Percentiles rank a stretch among this genome's conserved stretches.
Conservation (phyloP, 2,329 filamentous ascomycete genomes). For the Fusarium sp. region DNA sequence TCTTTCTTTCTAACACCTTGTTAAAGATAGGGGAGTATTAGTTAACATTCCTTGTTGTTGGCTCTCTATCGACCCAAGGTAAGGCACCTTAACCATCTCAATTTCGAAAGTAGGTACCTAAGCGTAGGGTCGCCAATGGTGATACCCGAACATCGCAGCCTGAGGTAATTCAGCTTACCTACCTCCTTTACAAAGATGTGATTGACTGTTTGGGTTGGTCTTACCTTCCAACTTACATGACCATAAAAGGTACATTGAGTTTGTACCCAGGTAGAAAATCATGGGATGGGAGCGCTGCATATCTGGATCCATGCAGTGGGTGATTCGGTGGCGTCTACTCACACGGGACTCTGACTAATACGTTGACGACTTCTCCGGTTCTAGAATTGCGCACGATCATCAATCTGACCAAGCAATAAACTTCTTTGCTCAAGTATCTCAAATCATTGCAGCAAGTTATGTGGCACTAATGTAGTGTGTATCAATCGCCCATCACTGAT, state of each 20-base stretch:
- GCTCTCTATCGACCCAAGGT: not conserved
- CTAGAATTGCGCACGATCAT: constrained; percentile 29
- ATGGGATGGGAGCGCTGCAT: not conserved
- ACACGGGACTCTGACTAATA: constrained; percentile 29
- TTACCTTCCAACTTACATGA: not conserved
- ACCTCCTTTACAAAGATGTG: not conserved
- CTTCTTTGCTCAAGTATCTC: constrained; percentile 14
- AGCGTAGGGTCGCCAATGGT: not conserved
- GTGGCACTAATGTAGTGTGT: constrained; percentile 5
- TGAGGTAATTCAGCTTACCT: constrained; percentile 4
- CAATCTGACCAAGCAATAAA: constrained; percentile 4
- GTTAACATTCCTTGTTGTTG: not conserved
- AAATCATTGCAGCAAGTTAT: constrained; percentile 29
- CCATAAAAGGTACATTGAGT: not conserved
- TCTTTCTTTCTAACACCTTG: not conserved
- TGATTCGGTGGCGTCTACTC: constrained; percentile 10
- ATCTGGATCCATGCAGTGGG: not conserved
- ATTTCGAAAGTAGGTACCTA: not conserved
- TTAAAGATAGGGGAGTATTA: not conserved
- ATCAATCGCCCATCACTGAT: not conserved
- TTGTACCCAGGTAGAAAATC: not conserved
- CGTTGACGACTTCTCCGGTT: constrained; percentile 22
- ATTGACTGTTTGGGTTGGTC: not conserved
- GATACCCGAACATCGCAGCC: not conserved
- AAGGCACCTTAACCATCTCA: not conserved